Conservation (phyloP, 2,329 filamentous ascomycete species). For the Macrophomina tecta region DNA sequence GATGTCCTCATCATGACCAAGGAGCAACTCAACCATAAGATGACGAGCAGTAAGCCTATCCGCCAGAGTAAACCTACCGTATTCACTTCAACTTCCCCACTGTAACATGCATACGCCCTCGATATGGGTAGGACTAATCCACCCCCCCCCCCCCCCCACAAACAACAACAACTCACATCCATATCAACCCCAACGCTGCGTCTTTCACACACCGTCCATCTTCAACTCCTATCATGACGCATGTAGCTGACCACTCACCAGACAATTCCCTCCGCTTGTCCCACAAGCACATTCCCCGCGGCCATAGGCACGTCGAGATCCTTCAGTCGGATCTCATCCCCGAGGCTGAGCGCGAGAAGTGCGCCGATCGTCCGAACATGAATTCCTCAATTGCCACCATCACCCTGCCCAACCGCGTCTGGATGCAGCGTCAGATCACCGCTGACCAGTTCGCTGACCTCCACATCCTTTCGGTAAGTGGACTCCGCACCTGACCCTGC, state of each 20-base stretch:
- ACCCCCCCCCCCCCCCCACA: too few species aligned
- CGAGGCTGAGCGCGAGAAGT: not conserved
- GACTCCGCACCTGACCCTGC: too few species aligned
- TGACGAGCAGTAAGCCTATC: not conserved
- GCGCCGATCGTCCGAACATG: conserved; percentile 10
- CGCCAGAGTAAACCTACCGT: not conserved
- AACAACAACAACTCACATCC: not conserved
- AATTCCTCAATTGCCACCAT: conserved; percentile 1
- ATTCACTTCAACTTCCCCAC: not conserved
- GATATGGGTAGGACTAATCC: too few species aligned
- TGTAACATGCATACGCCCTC: not conserved
- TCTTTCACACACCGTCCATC: too few species aligned
- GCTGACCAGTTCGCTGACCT: conserved; percentile 9
- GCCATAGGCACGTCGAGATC: conserved; percentile 10
- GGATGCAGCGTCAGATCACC: conserved; percentile 8
- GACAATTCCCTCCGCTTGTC: not conserved
- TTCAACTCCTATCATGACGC: too few species aligned
- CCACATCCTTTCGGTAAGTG: conserved; percentile 14
- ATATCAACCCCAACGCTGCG: too few species aligned
- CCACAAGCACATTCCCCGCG: conserved; percentile 7
- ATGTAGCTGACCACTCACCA: not conserved
- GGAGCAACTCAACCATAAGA: not conserved
- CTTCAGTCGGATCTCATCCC: not conserved
- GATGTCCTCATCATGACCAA: conserved; percentile 16
- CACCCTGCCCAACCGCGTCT: conserved; percentile 15